These are phyloP conservation scores for Acanthamoeba castellanii DNA, from an alignment of 208 protist genomes.

Conservation along the genomic window DNA sequence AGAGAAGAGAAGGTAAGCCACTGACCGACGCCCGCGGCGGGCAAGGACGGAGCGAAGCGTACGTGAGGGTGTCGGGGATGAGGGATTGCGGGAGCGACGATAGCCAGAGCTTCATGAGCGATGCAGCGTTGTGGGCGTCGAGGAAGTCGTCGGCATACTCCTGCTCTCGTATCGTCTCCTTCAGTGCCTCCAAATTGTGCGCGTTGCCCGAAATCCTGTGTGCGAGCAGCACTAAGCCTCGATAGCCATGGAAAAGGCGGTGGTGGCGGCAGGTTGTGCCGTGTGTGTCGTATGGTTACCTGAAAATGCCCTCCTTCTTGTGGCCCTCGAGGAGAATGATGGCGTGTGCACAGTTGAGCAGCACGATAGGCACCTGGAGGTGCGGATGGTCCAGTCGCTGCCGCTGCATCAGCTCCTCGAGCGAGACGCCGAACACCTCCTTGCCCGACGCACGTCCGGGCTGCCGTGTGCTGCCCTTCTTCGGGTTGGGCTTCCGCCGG, in stretches of 20 bases:
- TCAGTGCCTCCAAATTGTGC: conserved; percentile 10
- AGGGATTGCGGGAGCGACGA: conserved; percentile 1
- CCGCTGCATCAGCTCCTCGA: conserved; percentile 27
- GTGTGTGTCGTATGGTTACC: not conserved
- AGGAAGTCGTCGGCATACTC: conserved; percentile 49
- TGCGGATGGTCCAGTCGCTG: conserved; percentile 46
- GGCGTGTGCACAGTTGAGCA: conserved; percentile 56
- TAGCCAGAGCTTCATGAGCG: conserved; percentile 44
- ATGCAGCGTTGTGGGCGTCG: conserved; percentile 50
- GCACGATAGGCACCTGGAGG: conserved; percentile 62
- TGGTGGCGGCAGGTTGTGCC: not conserved
- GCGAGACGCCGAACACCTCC: conserved; percentile 52
- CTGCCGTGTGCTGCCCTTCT: not conserved
- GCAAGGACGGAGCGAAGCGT: not conserved
- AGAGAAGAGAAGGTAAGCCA: not conserved
- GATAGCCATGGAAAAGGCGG: too few relatives aligned
- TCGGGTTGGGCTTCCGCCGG: not conserved
- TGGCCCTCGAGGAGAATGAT: conserved; percentile 58
- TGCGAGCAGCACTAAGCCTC: not conserved
- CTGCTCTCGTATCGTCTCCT: conserved; percentile 40
- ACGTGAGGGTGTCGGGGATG: conserved; percentile 11
- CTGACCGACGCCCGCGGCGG: not conserved
- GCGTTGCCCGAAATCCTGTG: conserved; percentile 60
- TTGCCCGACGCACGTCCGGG: not conserved
- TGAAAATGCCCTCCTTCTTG: conserved; percentile 67